Conservation (phyloP, 352 stramenopile species). For the Pythium phragmiticola region DNA sequence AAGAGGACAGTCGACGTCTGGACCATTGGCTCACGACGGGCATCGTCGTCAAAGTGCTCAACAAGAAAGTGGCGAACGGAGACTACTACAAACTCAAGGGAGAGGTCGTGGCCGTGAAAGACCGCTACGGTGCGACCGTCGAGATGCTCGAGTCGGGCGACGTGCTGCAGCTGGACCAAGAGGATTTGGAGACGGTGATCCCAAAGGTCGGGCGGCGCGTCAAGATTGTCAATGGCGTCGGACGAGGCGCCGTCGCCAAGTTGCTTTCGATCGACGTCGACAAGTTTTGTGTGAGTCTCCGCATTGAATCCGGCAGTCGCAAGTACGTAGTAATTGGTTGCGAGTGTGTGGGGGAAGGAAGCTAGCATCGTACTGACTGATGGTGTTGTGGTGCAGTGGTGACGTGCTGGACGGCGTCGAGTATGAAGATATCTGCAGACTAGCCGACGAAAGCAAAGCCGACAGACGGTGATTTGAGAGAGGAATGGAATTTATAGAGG, state of each 20-base stretch:
- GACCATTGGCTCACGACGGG: slow-evolving; percentile 90
- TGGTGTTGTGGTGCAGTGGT: slow-evolving; percentile 34
- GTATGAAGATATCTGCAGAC: slow-evolving; percentile 83
- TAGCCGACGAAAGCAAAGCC: slow-evolving; percentile 36
- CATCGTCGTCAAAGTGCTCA: slow-evolving; percentile 94
- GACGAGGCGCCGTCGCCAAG: slow-evolving; percentile 54
- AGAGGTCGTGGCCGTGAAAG: slow-evolving; percentile 68
- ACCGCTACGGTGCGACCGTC: slow-evolving; percentile 80
- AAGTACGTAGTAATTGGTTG: slow-evolving; percentile 29
- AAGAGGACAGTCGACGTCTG: slow-evolving; percentile 44
- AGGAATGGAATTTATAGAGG: not conserved
- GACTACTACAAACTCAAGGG: slow-evolving; percentile 90
- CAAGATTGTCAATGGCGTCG: slow-evolving; percentile 76
- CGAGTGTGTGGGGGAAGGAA: not conserved
- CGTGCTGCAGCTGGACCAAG: slow-evolving; percentile 80
- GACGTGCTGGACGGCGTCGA: slow-evolving; percentile 69
- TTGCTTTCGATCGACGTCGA: slow-evolving; percentile 73
- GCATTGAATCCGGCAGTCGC: slow-evolving; percentile 57
- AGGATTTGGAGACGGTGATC: slow-evolving; percentile 91
- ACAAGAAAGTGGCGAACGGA: slow-evolving; percentile 89
- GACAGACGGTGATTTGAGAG: slow-evolving; percentile 13
- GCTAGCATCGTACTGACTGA: not conserved
- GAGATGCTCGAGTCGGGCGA: slow-evolving; percentile 83
- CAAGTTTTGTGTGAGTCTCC: slow-evolving; percentile 64
- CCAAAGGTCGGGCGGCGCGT: slow-evolving; percentile 63